phyloP scores from a whole-genome alignment of 176 grass and related monocot genomes.

The Microstegium vimineum region DNA sequence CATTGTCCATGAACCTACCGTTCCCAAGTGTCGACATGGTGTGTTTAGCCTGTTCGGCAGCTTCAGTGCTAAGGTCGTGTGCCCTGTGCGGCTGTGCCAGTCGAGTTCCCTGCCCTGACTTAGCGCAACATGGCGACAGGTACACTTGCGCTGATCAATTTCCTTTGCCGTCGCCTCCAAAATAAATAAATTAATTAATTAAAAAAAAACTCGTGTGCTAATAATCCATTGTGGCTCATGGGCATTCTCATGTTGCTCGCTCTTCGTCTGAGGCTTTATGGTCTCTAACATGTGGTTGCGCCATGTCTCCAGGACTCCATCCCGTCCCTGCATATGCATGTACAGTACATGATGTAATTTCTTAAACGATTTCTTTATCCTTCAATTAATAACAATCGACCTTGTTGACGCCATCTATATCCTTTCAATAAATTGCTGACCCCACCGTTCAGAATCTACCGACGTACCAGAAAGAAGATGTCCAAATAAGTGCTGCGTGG shows the following conservation, averaged over 20 bases:
- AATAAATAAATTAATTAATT: no score
- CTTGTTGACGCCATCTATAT: background rate
- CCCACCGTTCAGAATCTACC: background rate
- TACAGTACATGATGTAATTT: background rate
- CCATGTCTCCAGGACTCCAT: constrained; percentile 11
- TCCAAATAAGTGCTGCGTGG: background rate
- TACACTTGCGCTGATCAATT: background rate
- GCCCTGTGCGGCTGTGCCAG: background rate
- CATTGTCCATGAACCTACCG: background rate
- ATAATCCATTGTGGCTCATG: background rate
- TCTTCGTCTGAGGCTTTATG: background rate
- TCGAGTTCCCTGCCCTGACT: background rate
- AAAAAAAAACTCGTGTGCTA: background rate
- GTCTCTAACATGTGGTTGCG: background rate
- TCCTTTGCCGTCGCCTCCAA: no score
- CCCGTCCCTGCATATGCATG: background rate
- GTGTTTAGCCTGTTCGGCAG: background rate
- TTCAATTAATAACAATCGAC: background rate
- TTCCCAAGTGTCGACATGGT: background rate
- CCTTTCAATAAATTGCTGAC: background rate
- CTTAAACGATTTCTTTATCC: background rate
- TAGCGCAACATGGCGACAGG: background rate
- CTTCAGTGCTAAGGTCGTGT: background rate
- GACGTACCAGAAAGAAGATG: background rate
- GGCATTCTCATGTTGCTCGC: background rate